Evolutionary conservation across 352 stramenopile genomes (phyloP).

Genomic region (Globisporangium uncinulatum): DNA sequence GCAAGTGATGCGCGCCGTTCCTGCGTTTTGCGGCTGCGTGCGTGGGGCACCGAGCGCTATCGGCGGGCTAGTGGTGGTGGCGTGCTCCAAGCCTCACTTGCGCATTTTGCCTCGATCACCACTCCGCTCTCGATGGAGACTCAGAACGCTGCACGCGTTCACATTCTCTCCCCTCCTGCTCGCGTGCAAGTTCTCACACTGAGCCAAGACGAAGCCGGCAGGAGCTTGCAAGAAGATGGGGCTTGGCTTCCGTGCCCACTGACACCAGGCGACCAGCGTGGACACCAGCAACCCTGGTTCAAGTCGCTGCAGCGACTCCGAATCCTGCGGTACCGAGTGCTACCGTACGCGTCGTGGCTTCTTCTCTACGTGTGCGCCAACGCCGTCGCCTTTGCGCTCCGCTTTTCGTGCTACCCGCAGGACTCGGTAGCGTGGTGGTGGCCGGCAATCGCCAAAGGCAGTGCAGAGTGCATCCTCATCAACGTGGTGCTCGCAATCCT

Average conservation of each 20-base stretch:
- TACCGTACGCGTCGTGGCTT: constrained; percentile 19
- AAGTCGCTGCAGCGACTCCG: background rate
- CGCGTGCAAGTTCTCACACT: background rate
- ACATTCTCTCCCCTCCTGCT: background rate
- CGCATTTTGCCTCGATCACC: background rate
- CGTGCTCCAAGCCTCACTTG: background rate
- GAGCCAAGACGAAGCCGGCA: background rate
- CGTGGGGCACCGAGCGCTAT: too few species aligned
- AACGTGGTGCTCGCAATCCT: constrained; percentile 28
- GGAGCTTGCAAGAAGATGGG: background rate
- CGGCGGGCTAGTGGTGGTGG: too few species aligned
- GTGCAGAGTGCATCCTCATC: constrained; percentile 32
- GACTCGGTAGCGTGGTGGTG: constrained; percentile 22
- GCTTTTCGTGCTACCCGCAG: constrained; percentile 19
- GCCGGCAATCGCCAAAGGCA: constrained; percentile 34
- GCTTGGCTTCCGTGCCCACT: background rate
- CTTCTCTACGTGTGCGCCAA: constrained; percentile 24
- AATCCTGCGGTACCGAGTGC: constrained; percentile 12
- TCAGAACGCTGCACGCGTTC: background rate
- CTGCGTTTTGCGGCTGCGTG: background rate
- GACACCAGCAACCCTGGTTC: background rate
- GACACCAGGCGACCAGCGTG: background rate
- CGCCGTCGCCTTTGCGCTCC: constrained; percentile 14
- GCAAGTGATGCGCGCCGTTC: background rate
- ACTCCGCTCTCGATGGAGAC: background rate